Evolutionary conservation across 1,284 basidiomycete species (phyloP).

Genomic region (Ceratorhiza oryzae-sativae): DNA sequence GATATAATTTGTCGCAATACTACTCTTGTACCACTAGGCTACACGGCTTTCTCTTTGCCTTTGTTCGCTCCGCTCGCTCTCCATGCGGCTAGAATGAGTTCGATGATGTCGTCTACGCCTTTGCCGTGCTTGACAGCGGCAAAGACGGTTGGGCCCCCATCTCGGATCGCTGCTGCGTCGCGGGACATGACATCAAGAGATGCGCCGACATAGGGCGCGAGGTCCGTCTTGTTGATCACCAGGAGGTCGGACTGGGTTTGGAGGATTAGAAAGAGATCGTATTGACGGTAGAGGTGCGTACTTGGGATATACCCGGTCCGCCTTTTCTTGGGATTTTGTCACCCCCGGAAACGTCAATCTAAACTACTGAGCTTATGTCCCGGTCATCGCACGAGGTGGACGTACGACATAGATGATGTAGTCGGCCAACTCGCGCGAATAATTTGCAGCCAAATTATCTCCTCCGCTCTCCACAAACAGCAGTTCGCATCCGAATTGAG

Average conservation of each 20-base stretch:
- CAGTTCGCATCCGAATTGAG: constrained; percentile 55
- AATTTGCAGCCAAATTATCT: constrained; percentile 93
- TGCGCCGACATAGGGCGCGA: constrained; percentile 92
- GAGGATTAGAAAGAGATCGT: background rate
- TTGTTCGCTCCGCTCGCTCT: constrained; percentile 56
- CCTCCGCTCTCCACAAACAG: constrained; percentile 95
- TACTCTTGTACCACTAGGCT: constrained; percentile 13
- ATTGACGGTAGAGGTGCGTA: constrained; percentile 18
- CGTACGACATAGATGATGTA: constrained; percentile 93
- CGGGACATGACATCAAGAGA: constrained; percentile 95
- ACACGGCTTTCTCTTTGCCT: constrained; percentile 24
- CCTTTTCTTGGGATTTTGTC: constrained; percentile 99
- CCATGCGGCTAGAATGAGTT: constrained; percentile 88
- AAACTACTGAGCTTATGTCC: constrained; percentile 1
- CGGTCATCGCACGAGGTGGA: background rate
- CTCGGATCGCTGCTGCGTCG: constrained; percentile 92
- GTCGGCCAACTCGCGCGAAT: constrained; percentile 94
- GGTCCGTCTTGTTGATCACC: constrained; percentile 96
- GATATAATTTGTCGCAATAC: constrained; percentile 7
- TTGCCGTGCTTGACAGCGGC: constrained; percentile 81
- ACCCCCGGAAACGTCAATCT: constrained; percentile 77
- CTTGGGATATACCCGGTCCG: constrained; percentile 88
- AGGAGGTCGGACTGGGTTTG: constrained; percentile 83
- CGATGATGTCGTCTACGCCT: constrained; percentile 84
- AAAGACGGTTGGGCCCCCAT: constrained; percentile 93